Percentiles rank a stretch among this genome's conserved stretches.
Evolutionary conservation across 1,284 basidiomycete species (phyloP).

Genomic region (Tilletia walkeri): DNA sequence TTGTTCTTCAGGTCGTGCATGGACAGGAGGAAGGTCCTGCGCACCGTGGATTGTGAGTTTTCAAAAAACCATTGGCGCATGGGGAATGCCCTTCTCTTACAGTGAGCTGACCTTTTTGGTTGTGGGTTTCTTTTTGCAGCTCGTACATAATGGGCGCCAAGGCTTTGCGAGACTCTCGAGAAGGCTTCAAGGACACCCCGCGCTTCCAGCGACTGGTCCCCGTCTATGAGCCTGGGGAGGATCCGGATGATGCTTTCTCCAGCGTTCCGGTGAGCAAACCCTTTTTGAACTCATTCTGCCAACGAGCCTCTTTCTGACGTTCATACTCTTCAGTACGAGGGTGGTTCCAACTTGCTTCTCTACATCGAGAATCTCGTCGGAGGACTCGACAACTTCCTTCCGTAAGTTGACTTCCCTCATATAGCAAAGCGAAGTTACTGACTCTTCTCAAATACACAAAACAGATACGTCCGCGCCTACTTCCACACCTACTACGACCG

Average conservation of each 20-base stretch:
- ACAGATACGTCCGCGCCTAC: constrained; percentile 66
- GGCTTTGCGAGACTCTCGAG: constrained; percentile 70
- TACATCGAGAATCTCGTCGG: constrained; percentile 73
- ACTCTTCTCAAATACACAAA: constrained; percentile 57
- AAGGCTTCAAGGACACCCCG: constrained; percentile 59
- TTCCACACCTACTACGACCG: constrained; percentile 65
- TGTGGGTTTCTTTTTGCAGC: constrained; percentile 9
- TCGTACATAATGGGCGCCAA: constrained; percentile 75
- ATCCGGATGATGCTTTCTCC: constrained; percentile 57
- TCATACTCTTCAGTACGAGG: constrained; percentile 73
- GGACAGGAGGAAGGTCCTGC: constrained; percentile 59
- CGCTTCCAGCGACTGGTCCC: constrained; percentile 83
- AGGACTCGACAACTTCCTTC: constrained; percentile 68
- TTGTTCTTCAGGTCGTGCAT: constrained; percentile 73
- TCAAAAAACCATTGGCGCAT: too few relatives aligned
- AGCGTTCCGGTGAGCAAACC: constrained; percentile 20
- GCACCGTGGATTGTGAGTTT: constrained; percentile 68
- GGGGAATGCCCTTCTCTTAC: not conserved
- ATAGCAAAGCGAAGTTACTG: not conserved
- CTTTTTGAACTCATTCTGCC: constrained; percentile 18
- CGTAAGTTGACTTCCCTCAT: constrained; percentile 27
- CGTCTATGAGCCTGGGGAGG: constrained; percentile 77
- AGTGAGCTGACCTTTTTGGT: too few relatives aligned
- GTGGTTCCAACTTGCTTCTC: constrained; percentile 70
- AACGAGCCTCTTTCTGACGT: constrained; percentile 63